A percentile compares a stretch with the other conserved stretches of the same genome.
Evolutionary conservation across 2,329 filamentous ascomycete genomes (phyloP).

Genomic region (Colletotrichum sp.): DNA sequence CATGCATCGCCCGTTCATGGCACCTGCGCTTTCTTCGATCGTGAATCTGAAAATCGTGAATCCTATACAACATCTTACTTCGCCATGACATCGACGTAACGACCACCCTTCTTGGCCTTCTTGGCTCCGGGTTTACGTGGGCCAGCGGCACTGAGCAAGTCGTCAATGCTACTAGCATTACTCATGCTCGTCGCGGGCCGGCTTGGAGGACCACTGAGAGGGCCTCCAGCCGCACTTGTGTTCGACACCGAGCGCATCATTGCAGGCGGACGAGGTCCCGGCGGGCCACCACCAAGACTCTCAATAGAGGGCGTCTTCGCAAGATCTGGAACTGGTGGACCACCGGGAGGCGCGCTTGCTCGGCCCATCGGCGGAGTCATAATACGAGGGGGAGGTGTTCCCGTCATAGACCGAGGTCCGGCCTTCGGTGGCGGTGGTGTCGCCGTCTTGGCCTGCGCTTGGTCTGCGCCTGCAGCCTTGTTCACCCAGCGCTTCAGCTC

Average conservation of each 20-base stretch:
- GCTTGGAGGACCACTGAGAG: slow-evolving; percentile 61
- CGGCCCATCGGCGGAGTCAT: slow-evolving; percentile 32
- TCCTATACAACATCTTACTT: slow-evolving; percentile 45
- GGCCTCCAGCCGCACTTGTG: slow-evolving; percentile 43
- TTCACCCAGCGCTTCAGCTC: slow-evolving; percentile 99
- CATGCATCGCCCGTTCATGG: not conserved
- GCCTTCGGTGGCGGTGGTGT: slow-evolving; percentile 82
- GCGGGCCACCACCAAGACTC: slow-evolving; percentile 33
- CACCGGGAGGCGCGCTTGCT: slow-evolving; percentile 27
- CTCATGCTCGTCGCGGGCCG: slow-evolving; percentile 83
- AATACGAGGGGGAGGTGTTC: slow-evolving; percentile 53
- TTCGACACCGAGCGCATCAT: slow-evolving; percentile 56
- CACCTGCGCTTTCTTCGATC: not conserved
- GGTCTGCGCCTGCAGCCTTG: slow-evolving; percentile 81
- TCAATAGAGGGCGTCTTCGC: slow-evolving; percentile 35
- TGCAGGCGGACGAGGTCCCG: slow-evolving; percentile 23
- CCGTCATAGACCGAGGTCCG: slow-evolving; percentile 57
- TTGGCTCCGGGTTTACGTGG: slow-evolving; percentile 70
- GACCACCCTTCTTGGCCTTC: slow-evolving; percentile 80
- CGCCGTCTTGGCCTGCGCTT: slow-evolving; percentile 61
- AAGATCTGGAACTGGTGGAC: slow-evolving; percentile 25
- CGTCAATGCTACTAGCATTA: slow-evolving; percentile 93
- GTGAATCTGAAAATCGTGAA: not conserved
- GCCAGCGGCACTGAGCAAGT: slow-evolving; percentile 78
- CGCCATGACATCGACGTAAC: slow-evolving; percentile 97